Conservation (phyloP, 1,284 basidiomycete genomes). For the Cryptococcus sp. region DNA sequence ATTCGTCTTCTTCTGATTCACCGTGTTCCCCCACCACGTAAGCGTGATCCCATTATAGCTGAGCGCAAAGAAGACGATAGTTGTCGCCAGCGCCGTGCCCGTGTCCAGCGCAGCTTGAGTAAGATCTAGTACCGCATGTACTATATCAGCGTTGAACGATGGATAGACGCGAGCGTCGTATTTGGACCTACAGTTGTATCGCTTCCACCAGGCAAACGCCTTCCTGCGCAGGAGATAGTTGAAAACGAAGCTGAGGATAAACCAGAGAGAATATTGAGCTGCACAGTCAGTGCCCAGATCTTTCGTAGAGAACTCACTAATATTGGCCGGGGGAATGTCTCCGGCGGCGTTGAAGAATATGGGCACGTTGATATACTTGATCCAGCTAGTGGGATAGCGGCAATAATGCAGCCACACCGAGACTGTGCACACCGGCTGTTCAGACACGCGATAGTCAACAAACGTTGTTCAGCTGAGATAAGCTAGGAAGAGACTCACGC, state of each 20-base stretch:
- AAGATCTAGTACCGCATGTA: constrained; percentile 13
- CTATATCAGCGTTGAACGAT: neutral
- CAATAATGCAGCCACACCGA: constrained; percentile 78
- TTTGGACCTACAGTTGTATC: constrained; percentile 55
- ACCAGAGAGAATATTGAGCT: constrained; percentile 49
- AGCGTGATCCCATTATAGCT: constrained; percentile 32
- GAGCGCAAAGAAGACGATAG: constrained; percentile 46
- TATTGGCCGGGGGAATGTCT: constrained; percentile 63
- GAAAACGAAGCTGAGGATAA: constrained; percentile 58
- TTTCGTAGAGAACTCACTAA: constrained; percentile 41
- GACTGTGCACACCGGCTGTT: constrained; percentile 74
- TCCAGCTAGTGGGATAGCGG: constrained; percentile 71
- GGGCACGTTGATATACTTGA: constrained; percentile 58
- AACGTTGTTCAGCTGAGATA: too few species aligned
- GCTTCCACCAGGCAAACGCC: constrained; percentile 48
- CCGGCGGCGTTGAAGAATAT: constrained; percentile 57
- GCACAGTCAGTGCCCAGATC: neutral
- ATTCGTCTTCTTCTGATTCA: constrained; percentile 23
- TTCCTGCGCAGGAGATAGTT: constrained; percentile 43
- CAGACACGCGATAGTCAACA: constrained; percentile 33
- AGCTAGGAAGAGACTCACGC: constrained; percentile 24
- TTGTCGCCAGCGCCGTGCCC: constrained; percentile 46
- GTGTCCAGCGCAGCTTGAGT: constrained; percentile 47
- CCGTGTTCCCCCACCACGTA: constrained; percentile 33
- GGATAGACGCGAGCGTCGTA: constrained; percentile 34